phyloP scores from a whole-genome alignment of 1,139 yeast species.

The Debaryomycetaceae sp. region DNA sequence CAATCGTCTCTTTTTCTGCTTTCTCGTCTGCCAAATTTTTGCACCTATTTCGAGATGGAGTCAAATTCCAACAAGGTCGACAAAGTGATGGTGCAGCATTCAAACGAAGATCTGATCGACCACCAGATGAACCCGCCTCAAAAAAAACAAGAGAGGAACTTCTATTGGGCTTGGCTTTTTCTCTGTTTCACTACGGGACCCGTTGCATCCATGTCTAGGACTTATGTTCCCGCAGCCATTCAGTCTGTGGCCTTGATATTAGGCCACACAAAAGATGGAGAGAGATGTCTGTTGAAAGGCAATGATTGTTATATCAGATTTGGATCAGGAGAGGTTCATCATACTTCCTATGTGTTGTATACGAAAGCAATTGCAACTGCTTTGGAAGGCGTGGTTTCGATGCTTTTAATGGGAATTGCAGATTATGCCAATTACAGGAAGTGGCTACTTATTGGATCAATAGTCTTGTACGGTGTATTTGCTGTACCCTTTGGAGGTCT shows the following conservation, averaged over 20 bases:
- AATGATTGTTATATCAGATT: slow-evolving; percentile 38
- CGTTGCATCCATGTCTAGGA: slow-evolving; percentile 38
- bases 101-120: neutral
- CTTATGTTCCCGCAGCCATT: slow-evolving; percentile 42
- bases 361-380: slow-evolving; percentile 38
- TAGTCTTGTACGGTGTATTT: slow-evolving; percentile 29
- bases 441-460: slow-evolving; percentile 27
- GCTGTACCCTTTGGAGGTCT: slow-evolving; percentile 40
- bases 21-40: neutral
- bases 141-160: slow-evolving; percentile 3
- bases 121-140: neutral
- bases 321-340: slow-evolving; percentile 34
- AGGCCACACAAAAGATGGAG: slow-evolving; percentile 26
- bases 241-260: slow-evolving; percentile 36
- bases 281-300: slow-evolving; percentile 24
- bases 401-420: slow-evolving; percentile 41
- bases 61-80: neutral
- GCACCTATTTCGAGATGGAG: neutral
- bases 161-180: slow-evolving; percentile 28
- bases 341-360: slow-evolving; percentile 36
- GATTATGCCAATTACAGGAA: slow-evolving; percentile 42
- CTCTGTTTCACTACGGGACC: slow-evolving; percentile 37
- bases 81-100: slow-evolving; percentile 5
- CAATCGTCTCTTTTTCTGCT: neutral
- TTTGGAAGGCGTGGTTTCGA: slow-evolving; percentile 35